Evolutionary conservation across 371 early-diverging fungal genomes (phyloP).

Genomic region (Rhizopus arrhizus): DNA sequence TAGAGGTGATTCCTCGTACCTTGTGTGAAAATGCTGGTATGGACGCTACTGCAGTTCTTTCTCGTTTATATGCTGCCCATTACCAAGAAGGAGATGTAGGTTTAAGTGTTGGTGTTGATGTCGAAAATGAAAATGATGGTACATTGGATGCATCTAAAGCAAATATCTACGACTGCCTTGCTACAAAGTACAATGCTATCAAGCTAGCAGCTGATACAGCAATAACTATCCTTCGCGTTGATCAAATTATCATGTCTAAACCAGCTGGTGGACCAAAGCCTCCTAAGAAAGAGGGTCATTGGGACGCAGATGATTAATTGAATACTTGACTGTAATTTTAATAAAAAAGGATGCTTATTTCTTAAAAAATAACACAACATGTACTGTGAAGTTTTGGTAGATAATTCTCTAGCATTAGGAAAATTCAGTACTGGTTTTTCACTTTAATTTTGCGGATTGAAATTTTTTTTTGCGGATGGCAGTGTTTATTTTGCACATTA

Average conservation of each 20-base stretch:
- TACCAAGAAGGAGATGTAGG: constrained; percentile 65
- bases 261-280: constrained; percentile 96
- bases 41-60: constrained; percentile 91
- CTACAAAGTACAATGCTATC: constrained; percentile 85
- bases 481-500: too few relatives aligned
- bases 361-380: too few relatives aligned
- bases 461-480: too few relatives aligned
- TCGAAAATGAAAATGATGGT: constrained; percentile 79
- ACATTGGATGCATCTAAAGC: constrained; percentile 78
- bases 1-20: constrained; percentile 95
- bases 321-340: background rate
- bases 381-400: too few relatives aligned
- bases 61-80: constrained; percentile 94
- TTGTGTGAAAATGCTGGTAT: constrained; percentile 96
- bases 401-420: too few relatives aligned
- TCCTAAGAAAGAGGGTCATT: constrained; percentile 84
- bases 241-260: constrained; percentile 98
- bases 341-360: too few relatives aligned
- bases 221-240: constrained; percentile 92
- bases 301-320: constrained; percentile 80
- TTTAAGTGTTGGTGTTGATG: constrained; percentile 70
- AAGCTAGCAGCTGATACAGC: constrained; percentile 92
- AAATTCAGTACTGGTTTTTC: too few relatives aligned
- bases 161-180: constrained; percentile 80
- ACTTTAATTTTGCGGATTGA: too few relatives aligned